These are phyloP conservation scores for Buxus sempervirens DNA, from an alignment of 164 flowering plant genomes.

Conservation along the genomic window DNA sequence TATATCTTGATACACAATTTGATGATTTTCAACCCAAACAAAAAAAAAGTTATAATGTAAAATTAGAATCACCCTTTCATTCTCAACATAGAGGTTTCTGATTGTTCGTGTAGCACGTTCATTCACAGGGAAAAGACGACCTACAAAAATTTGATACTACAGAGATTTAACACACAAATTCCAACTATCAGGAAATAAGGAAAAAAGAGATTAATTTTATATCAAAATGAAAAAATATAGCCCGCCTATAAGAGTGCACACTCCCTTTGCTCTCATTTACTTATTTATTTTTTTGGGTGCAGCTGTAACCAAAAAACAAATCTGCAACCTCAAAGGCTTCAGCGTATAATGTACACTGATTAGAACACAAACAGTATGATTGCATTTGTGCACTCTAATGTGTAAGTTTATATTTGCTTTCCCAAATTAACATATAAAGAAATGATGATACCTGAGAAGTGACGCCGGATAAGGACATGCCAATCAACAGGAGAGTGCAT, in stretches of 20 bases:
- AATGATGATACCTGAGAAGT: conserved; percentile 68
- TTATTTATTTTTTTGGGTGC: background rate
- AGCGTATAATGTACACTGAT: background rate
- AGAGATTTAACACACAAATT: background rate
- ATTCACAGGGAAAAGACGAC: conserved; percentile 79
- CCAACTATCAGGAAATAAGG: background rate
- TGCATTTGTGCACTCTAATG: background rate
- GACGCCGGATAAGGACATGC: conserved; percentile 73
- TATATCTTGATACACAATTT: no score
- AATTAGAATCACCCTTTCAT: conserved; percentile 79
- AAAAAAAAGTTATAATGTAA: background rate
- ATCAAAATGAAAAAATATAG: no score
- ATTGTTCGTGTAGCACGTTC: conserved; percentile 94
- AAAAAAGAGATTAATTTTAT: no score
- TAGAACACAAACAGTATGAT: background rate
- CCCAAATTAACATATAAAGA: background rate
- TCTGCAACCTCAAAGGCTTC: background rate
- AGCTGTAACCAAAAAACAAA: background rate
- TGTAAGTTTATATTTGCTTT: background rate
- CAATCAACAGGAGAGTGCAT: conserved; percentile 93
- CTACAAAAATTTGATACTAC: conserved; percentile 31
- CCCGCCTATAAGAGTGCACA: no score
- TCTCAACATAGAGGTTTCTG: conserved; percentile 79
- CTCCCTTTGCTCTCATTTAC: no score
- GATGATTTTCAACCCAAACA: no score